phyloP scores from a whole-genome alignment of 2,329 filamentous ascomycete genomes.

The Colletotrichum simmondsii region DNA sequence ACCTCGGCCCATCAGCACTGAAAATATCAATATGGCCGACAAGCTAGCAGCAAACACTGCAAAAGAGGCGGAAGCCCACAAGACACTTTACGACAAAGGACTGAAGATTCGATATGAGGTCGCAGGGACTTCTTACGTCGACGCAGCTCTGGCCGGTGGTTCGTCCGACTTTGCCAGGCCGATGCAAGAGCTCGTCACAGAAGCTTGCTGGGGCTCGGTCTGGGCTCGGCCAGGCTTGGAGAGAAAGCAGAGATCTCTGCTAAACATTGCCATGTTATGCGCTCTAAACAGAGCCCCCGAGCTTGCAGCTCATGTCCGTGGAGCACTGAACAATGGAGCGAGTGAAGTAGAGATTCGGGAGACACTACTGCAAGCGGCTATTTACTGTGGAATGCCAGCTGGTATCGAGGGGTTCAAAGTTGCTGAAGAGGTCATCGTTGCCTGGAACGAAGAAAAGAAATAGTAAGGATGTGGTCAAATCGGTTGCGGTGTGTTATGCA shows the following conservation, averaged over 20 bases:
- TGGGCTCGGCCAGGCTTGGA: neutral
- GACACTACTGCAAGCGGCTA: neutral
- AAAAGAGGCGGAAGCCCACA: too few species aligned
- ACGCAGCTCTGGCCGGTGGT: too few species aligned
- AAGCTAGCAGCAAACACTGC: too few species aligned
- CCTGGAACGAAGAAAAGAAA: too few species aligned
- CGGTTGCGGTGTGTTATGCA: too few species aligned
- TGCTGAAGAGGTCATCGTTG: too few species aligned
- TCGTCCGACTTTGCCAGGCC: neutral
- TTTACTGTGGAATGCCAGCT: conserved; percentile 4
- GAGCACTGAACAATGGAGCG: neutral
- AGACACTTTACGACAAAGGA: too few species aligned
- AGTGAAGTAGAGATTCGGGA: neutral
- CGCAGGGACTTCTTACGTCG: too few species aligned
- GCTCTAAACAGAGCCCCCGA: neutral
- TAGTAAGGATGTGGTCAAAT: too few species aligned
- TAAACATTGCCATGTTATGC: neutral
- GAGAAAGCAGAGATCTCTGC: neutral
- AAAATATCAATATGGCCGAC: too few species aligned
- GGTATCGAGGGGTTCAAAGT: neutral
- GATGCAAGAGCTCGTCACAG: conserved; percentile 1
- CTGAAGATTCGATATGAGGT: too few species aligned
- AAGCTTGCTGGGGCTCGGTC: neutral
- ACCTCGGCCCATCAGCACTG: too few species aligned
- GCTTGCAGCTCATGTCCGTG: neutral